These are phyloP conservation scores for Alternaria hordeiaustralica DNA, from an alignment of 2,329 filamentous ascomycete species.

Conservation along the genomic window DNA sequence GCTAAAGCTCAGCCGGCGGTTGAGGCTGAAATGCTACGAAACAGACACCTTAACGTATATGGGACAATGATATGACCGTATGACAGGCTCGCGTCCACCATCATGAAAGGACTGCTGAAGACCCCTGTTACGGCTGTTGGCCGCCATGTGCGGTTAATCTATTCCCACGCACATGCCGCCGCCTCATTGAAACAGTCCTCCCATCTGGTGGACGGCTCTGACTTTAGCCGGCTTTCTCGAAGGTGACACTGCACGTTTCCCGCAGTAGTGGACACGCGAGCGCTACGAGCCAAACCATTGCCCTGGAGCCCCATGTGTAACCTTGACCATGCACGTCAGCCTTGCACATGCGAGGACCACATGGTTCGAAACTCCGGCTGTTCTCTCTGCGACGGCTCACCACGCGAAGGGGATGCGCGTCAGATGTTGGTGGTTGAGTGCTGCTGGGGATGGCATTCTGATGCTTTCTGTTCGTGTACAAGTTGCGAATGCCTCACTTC, in stretches of 20 bases:
- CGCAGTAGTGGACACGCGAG: constrained; percentile 7
- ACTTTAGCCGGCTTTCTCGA: constrained; percentile 15
- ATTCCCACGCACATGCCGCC: not conserved
- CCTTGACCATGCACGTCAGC: constrained; percentile 21
- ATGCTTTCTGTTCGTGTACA: not conserved
- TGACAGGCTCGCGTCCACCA: not conserved
- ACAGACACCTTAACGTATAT: constrained; percentile 1
- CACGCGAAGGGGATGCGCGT: not conserved
- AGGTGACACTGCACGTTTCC: constrained; percentile 7
- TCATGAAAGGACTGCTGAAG: not conserved
- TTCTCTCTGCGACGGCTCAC: not conserved
- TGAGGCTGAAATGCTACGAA: constrained; percentile 1
- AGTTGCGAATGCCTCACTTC: not conserved
- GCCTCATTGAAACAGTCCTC: constrained; percentile 2
- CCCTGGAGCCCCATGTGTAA: constrained; percentile 10
- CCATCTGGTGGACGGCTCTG: not conserved
- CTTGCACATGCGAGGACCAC: constrained; percentile 15
- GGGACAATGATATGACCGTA: not conserved
- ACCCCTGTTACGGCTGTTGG: not conserved
- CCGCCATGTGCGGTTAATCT: not conserved
- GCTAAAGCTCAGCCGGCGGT: not conserved
- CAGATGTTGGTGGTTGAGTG: not conserved
- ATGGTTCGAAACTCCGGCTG: constrained; percentile 2
- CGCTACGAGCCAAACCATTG: constrained; percentile 17
- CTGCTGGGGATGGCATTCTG: not conserved